These are phyloP conservation scores for Pythium myriotylum DNA, from an alignment of 352 stramenopile species.

Conservation along the genomic window DNA sequence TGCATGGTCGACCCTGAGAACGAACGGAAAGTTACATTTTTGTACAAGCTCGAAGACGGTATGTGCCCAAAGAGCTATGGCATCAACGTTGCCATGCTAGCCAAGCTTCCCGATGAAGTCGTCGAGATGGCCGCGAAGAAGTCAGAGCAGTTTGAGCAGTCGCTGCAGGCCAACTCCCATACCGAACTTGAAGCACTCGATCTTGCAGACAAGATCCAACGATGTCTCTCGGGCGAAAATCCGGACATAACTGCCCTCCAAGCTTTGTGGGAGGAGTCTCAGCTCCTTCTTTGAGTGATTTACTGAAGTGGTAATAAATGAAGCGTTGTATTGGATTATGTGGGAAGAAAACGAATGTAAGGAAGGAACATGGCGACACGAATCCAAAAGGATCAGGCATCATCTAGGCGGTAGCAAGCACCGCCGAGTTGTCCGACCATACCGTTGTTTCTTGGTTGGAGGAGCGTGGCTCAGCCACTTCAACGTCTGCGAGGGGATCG, in stretches of 20 bases:
- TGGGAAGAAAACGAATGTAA: background rate
- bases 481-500: background rate
- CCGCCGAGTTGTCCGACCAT: constrained; percentile 17
- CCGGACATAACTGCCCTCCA: constrained; percentile 28
- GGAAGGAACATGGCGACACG: background rate
- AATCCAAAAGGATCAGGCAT: background rate
- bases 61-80: constrained; percentile 98
- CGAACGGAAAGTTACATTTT: constrained; percentile 96
- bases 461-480: constrained; percentile 4
- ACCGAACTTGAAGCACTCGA: constrained; percentile 30
- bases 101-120: constrained; percentile 95
- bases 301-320: too few species aligned
- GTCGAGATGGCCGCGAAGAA: constrained; percentile 91
- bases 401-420: constrained; percentile 14
- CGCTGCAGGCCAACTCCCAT: constrained; percentile 50
- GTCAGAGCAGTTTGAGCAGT: constrained; percentile 89
- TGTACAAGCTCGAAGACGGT: constrained; percentile 98
- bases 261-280: constrained; percentile 26
- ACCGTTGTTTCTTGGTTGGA: background rate
- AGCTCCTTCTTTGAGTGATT: constrained; percentile 15
- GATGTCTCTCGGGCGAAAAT: constrained; percentile 9
- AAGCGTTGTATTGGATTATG: too few species aligned
- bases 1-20: constrained; percentile 82
- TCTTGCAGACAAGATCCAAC: constrained; percentile 30
- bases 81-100: constrained; percentile 98